Base-by-base conservation (phyloP, 352 stramenopile genomes). In the Pythium rishiriense region DNA sequence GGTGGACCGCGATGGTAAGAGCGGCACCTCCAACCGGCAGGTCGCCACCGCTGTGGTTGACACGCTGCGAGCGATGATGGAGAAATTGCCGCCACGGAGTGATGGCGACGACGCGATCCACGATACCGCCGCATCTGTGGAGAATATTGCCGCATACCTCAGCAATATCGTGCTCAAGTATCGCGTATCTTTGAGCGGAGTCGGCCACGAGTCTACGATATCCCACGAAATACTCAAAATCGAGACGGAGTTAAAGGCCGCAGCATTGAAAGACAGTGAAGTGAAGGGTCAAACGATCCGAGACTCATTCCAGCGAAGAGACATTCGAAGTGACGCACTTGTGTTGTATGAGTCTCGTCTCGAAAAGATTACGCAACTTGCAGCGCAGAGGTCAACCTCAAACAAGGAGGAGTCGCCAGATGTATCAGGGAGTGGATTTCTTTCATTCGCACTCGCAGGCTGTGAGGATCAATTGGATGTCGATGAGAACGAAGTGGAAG, bases 251-350 rank as follows among this genome's bases (percentile, higher is more conserved):
- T 67, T 93, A 29, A 66, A 70, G 0, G 67, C 49, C n/a, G 62
- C 74, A 14, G 67, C 70, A 0, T 66, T 66, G 14, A 75, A 74
- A 26, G 83, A 92, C 68, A 72, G 81, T 11, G 76, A 70, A 19
- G 76, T 93, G 9, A 75, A 83, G 8, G 85, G 83, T 2, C 78
- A 91, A 55, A 81, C 74, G 0, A 94, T 94, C 29, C 85, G 83
- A 2, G 81, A 93, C 25, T 88, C 82, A 29, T 94, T 94, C 65
- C 74, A 87, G 64, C 74, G 85, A 19, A 76, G 85, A 1, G 85
- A 94, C 53, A 71, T 94, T 29, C 80, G 85, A 15, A 90, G 81
- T 46, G 85, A 94, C 25, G 78, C 83, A 11, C 52, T 94, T 24
- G 41, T 39, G 15, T 48, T 92, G 45, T 82, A 91, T 62, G 69